Base-by-base conservation (phyloP, 1,284 basidiomycete species). In the Porogramme epimiltina region DNA sequence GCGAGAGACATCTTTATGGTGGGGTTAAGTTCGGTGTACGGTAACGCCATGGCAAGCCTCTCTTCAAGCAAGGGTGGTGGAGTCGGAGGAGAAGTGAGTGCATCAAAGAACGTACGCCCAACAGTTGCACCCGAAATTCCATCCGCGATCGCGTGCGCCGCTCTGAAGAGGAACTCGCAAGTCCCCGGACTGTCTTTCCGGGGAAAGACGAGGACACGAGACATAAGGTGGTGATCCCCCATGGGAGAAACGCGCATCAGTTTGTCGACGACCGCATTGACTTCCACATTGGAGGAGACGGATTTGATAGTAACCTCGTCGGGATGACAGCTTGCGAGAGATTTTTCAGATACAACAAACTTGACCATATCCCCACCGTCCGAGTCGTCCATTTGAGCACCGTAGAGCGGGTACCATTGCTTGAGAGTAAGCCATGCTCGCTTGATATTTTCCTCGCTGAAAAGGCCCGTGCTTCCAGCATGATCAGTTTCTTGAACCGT, bases 111-210 rank as follows among this genome's bases (percentile, higher is more conserved):
- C 19, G 70, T 68, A 40, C 72, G 71, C 44, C 74, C 52, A n/a
- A 80, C 58, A 1, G 69, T 71, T 18, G 64, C 56, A 51, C 77
- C 76, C 10, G 75, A 67, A 42, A 77, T 73, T 3, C 75, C 79
- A 64, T 83, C 81, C 1, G 73, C 73, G 42, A 82, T 77, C 49
- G 65, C 62, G 59, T 83, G 81, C 1, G 76, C 71, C 6, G 72
- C 66, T 43, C 72, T 66, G 40, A 81, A 66, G 19, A 80, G 42
- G 20, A 80, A 49, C 56, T 81, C 76, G 48, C 73, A 68, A 5
- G 42, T 62, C 33, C 66, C 67, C 0, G 56, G 56, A n/a, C 40
- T 40, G 22, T 59, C 56, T 16, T n/a, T 20, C 10, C 41, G 55
- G 10, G 47, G 19, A 38, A 59, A 49, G 19, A 58, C 44, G 36